These are phyloP conservation scores for Rhynchosporium agropyri DNA, from an alignment of 2,329 filamentous ascomycete species.

Conservation along the genomic window DNA sequence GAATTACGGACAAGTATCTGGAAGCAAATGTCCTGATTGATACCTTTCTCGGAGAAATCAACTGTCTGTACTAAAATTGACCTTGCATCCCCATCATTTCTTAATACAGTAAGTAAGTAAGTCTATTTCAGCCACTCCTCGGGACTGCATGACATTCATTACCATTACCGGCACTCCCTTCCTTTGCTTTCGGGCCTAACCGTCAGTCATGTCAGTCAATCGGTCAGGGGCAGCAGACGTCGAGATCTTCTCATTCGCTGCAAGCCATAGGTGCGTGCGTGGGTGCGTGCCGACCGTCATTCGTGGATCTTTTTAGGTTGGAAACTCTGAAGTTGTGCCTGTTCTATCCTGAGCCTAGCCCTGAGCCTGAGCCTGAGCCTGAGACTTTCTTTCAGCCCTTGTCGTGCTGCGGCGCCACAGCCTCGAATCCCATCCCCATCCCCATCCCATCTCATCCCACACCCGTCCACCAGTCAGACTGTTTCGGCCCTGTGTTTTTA, in stretches of 20 bases:
- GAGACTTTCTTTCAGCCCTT: no score
- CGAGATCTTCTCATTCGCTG: conserved; percentile 4
- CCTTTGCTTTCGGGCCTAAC: conserved; percentile 11
- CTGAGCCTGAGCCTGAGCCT: neutral
- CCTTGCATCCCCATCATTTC: neutral
- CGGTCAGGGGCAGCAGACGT: neutral
- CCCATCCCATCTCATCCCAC: neutral
- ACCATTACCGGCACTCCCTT: conserved; percentile 11
- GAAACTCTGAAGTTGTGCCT: neutral
- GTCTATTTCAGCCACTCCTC: neutral
- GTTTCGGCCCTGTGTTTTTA: neutral
- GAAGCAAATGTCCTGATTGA: no score
- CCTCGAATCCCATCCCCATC: neutral
- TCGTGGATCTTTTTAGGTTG: neutral
- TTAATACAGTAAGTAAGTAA: neutral
- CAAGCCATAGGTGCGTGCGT: neutral
- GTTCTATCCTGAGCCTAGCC: neutral
- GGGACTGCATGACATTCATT: neutral
- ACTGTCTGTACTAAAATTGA: no score
- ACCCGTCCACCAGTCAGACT: neutral
- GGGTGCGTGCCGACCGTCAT: neutral
- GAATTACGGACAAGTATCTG: no score
- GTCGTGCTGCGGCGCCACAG: neutral
- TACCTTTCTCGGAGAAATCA: no score
- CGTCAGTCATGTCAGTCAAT: neutral